A percentile compares a stretch with the other conserved stretches of the same genome.
Evolutionary conservation across 345 rosid species (phyloP).

Genomic region (Rhodomyrtus tomentosa): DNA sequence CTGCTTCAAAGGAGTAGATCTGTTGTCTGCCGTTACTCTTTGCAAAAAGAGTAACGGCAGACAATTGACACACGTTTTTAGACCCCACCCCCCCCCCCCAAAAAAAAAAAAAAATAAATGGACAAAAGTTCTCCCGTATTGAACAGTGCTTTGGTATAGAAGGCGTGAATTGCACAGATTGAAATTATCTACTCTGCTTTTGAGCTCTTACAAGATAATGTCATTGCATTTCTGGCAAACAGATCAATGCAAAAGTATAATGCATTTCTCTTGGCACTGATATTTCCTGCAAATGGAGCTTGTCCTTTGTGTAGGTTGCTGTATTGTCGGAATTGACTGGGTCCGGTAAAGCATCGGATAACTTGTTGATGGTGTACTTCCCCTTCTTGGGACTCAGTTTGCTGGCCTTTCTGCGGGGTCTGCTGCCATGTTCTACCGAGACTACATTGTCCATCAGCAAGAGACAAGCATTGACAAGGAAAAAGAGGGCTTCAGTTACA

Average conservation of each 20-base stretch:
- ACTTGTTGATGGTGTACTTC: slow-evolving; percentile 35
- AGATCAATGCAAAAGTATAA: neutral
- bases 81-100: no score
- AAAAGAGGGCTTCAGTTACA: slow-evolving; percentile 40
- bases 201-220: neutral
- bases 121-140: neutral
- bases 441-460: slow-evolving; percentile 13
- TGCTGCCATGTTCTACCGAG: slow-evolving; percentile 15
- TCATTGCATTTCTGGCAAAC: neutral
- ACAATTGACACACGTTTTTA: neutral
- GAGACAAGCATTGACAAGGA: slow-evolving; percentile 34
- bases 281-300: neutral
- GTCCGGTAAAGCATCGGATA: slow-evolving; percentile 50
- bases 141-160: neutral
- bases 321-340: slow-evolving; percentile 47
- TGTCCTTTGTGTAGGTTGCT: slow-evolving; percentile 31
- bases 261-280: neutral
- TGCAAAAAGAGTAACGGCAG: neutral
- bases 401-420: slow-evolving; percentile 52
- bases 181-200: neutral
- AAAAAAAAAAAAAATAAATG: no score
- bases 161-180: neutral
- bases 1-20: neutral
- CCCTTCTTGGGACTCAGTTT: slow-evolving; percentile 50
- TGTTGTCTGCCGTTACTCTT: no score